These are phyloP conservation scores for Sporothrix variecibatus DNA, from an alignment of 2,329 filamentous ascomycete species.

Conservation along the genomic window DNA sequence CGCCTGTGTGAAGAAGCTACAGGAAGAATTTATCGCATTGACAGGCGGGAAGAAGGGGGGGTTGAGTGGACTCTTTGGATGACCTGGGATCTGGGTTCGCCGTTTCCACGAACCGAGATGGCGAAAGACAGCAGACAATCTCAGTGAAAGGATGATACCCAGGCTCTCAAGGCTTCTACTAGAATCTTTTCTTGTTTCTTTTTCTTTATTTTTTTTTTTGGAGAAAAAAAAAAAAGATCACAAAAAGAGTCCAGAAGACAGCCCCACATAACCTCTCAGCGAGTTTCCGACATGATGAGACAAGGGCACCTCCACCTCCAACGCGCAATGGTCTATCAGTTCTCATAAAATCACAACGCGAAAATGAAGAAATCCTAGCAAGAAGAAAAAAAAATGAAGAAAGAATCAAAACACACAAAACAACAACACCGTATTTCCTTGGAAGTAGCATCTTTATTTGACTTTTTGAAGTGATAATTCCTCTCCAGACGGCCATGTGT, in stretches of 20 bases:
- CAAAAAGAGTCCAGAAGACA: not conserved
- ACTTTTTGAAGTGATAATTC: not conserved
- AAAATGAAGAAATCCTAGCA: not conserved
- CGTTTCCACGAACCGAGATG: not conserved
- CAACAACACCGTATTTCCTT: too few relatives aligned
- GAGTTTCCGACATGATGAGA: not conserved
- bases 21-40: not conserved
- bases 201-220: too few relatives aligned
- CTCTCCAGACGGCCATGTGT: not conserved
- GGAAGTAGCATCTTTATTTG: not conserved
- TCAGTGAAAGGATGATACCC: not conserved
- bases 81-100: slow-evolving; percentile 15
- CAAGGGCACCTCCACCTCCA: not conserved
- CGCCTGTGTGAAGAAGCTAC: not conserved
- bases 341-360: not conserved
- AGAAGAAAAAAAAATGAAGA: too few relatives aligned
- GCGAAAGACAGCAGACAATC: not conserved
- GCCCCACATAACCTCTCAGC: not conserved
- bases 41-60: not conserved
- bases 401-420: too few relatives aligned
- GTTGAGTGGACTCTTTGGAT: not conserved
- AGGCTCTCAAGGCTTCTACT: not conserved
- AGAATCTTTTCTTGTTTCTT: not conserved
- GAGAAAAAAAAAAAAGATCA: not conserved
- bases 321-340: not conserved